Base-by-base conservation (phyloP, 148 eudicot genomes). In the Simmondsia chinensis region DNA sequence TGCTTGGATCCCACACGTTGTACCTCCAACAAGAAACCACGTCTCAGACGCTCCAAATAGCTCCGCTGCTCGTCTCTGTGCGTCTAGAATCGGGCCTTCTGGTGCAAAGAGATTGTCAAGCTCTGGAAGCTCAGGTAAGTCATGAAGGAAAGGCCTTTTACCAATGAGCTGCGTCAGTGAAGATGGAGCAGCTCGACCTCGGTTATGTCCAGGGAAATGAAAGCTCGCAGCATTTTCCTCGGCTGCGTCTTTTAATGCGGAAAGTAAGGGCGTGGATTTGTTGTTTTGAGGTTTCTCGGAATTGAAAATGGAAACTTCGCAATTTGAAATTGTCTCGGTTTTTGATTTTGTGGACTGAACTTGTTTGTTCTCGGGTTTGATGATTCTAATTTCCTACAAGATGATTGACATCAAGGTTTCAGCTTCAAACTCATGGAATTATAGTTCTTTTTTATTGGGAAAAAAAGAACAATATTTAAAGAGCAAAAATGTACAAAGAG, bases 11-110 rank as follows among this genome's bases (percentile, higher is more conserved):
- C 96, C 96, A 65, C 96, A 76, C 6, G 94, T 87, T 26, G 85
- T 79, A 45, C 96, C 96, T n/a, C 96, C 94, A 24, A 83, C 87
- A 52, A 87, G 82, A 61, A 83, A 87, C 94, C 89, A 87, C 6
- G 91, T 81, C 51, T 86, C 79, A 20, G 72, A 62, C 49, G 95
- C 95, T 32, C 95, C 91, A 60, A 86, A 81, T 2, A 86, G 35
- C 32, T 70, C 39, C 6, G 95, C 91, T 23, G 91, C 95, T 59
- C 37, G 54, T 46, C 65, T 72, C 39, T 86, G 83, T 18, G 91
- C 83, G 45, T 77, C 76, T 28, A 72, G 44, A 66, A 86, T 70
- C 17, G 91, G 76, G 5, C 91, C 91, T 25, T 63, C 71, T 4
- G 84, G 91, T 38, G 83, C 22, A 37, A 77, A 78, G 7, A 82